phyloP scores from a whole-genome alignment of 106 monocot genomes.

The Phalaenopsis aphrodite region DNA sequence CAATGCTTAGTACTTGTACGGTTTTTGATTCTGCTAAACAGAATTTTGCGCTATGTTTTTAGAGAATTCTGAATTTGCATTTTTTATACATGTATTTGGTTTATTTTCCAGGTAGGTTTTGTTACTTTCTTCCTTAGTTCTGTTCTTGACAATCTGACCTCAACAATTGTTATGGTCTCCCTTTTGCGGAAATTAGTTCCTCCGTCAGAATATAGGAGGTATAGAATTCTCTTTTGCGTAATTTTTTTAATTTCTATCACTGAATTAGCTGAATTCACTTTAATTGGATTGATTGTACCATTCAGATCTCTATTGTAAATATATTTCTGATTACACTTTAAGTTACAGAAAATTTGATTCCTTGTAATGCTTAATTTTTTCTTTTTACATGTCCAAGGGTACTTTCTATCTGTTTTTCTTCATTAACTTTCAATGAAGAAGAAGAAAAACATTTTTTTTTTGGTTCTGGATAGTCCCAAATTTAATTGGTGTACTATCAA shows the following conservation, averaged over 20 bases:
- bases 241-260: not conserved
- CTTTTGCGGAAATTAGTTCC: slow-evolving; percentile 85
- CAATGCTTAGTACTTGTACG: not conserved
- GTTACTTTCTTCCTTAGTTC: slow-evolving; percentile 95
- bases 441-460: not conserved
- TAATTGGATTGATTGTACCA: not conserved
- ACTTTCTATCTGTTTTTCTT: not conserved
- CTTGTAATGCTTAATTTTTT: not conserved
- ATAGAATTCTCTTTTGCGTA: slow-evolving; percentile 16
- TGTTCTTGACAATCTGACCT: slow-evolving; percentile 93
- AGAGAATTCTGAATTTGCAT: not conserved
- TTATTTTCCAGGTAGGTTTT: slow-evolving; percentile 75
- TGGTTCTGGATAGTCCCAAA: not conserved
- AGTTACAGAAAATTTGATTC: too few relatives aligned
- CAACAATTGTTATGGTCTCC: slow-evolving; percentile 98
- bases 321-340: not conserved
- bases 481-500: not conserved
- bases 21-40: not conserved
- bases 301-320: not conserved
- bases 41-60: not conserved
- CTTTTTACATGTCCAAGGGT: not conserved
- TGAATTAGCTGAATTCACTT: not conserved
- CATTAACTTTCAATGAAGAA: not conserved
- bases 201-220: slow-evolving; percentile 97
- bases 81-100: slow-evolving; percentile 1